phyloP scores from a whole-genome alignment of 2,329 filamentous ascomycete species.

The Sarocladium oryzae region DNA sequence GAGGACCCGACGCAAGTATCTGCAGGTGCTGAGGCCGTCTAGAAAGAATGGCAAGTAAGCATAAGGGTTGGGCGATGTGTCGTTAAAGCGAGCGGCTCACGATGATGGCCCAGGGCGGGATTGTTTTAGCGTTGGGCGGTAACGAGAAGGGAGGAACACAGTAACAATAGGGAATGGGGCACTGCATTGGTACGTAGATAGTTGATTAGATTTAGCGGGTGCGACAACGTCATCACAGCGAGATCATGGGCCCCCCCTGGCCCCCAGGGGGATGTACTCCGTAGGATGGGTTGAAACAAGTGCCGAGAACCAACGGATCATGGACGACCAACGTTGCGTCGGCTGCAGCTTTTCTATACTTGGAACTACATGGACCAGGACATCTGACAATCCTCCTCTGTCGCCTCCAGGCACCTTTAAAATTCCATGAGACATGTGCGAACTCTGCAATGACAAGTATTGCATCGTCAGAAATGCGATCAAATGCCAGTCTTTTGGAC shows the following conservation, averaged over 20 bases:
- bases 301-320: background rate
- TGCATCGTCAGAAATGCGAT: background rate
- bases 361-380: too few relatives aligned
- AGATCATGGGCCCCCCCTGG: background rate
- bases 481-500: background rate
- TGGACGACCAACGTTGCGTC: too few relatives aligned
- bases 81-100: background rate
- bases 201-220: too few relatives aligned
- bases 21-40: background rate
- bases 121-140: conserved; percentile 2
- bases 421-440: too few relatives aligned
- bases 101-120: background rate
- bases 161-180: background rate
- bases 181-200: background rate
- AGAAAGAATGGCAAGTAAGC: background rate
- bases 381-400: too few relatives aligned
- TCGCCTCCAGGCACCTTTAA: too few relatives aligned
- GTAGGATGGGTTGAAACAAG: background rate
- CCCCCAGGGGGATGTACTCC: too few relatives aligned
- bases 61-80: background rate
- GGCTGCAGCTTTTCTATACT: too few relatives aligned
- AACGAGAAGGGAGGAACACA: background rate
- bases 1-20: background rate
- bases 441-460: background rate
- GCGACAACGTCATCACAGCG: conserved; percentile 3